Percentiles rank a stretch among this genome's conserved stretches.
Evolutionary conservation across 768 basidiomycete genomes (phyloP).

Genomic region (Glaciozyma antarctica): DNA sequence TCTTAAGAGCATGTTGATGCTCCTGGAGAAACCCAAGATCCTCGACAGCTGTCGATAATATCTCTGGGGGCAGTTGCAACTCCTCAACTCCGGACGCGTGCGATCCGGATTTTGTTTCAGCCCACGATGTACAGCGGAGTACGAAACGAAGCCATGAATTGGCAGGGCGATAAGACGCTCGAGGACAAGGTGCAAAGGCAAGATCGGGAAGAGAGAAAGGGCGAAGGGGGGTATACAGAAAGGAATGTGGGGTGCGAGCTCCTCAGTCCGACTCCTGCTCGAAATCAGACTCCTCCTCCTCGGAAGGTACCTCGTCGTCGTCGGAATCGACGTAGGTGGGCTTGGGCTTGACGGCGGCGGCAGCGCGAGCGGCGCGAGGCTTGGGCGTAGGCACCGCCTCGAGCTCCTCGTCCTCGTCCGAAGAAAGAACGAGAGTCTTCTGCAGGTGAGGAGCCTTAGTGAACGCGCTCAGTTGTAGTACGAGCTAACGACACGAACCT

Average conservation of each 20-base stretch:
- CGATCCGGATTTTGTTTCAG: too few species aligned
- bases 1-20: too few species aligned
- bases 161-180: too few species aligned
- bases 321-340: neutral
- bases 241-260: neutral
- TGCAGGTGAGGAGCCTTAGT: neutral
- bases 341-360: neutral
- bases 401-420: slow-evolving; percentile 1
- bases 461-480: neutral
- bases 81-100: too few species aligned
- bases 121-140: too few species aligned
- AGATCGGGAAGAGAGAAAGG: too few species aligned
- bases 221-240: too few species aligned
- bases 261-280: neutral
- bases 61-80: too few species aligned
- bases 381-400: neutral
- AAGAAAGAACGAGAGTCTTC: slow-evolving; percentile 2
- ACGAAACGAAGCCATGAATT: too few species aligned
- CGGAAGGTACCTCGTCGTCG: neutral
- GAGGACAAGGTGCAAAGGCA: too few species aligned
- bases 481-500: neutral
- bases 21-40: too few species aligned
- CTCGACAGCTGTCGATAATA: too few species aligned
- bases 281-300: neutral
- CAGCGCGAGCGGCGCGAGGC: neutral